A percentile compares a stretch with the other conserved stretches of the same genome.
Conservation (phyloP, 805 yeast genomes). For the Tetrapisispora fleetii region DNA sequence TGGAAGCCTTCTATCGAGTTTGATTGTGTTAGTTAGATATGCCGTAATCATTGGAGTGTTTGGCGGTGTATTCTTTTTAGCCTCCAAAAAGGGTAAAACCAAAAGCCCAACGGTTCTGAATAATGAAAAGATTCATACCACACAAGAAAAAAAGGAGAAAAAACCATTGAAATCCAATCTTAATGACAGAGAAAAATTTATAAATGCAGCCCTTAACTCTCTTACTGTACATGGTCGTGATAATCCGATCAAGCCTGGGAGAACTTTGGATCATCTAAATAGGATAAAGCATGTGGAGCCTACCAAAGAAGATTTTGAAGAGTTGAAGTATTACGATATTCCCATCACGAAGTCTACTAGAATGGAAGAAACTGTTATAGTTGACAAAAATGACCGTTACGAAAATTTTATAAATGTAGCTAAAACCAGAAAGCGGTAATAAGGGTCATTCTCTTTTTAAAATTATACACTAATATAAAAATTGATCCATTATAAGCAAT, state of each 20-base stretch:
- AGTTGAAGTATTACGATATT: slow-evolving; percentile 18
- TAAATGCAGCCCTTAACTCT: slow-evolving; percentile 1
- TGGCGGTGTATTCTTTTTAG: not conserved
- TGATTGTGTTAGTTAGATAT: slow-evolving; percentile 14
- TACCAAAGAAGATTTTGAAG: slow-evolving; percentile 11
- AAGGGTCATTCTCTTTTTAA: too few species aligned
- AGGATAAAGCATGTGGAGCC: not conserved
- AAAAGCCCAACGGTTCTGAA: not conserved
- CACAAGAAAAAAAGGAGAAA: not conserved
- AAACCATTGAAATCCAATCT: not conserved
- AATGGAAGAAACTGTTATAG: slow-evolving; percentile 2
- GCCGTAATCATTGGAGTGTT: slow-evolving; percentile 14
- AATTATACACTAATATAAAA: not conserved
- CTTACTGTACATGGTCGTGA: not conserved
- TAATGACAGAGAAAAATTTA: not conserved
- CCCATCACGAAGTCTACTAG: slow-evolving; percentile 14
- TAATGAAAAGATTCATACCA: not conserved
- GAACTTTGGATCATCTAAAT: not conserved
- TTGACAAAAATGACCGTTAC: slow-evolving; percentile 4
- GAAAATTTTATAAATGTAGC: slow-evolving; percentile 17
- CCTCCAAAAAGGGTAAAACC: not conserved
- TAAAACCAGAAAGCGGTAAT: not conserved
- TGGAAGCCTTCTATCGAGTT: slow-evolving; percentile 20
- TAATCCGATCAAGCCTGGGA: not conserved
- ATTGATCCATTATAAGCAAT: too few species aligned